Conservation (phyloP, 768 basidiomycete species). For the Hygrophoropsis aurantiaca region DNA sequence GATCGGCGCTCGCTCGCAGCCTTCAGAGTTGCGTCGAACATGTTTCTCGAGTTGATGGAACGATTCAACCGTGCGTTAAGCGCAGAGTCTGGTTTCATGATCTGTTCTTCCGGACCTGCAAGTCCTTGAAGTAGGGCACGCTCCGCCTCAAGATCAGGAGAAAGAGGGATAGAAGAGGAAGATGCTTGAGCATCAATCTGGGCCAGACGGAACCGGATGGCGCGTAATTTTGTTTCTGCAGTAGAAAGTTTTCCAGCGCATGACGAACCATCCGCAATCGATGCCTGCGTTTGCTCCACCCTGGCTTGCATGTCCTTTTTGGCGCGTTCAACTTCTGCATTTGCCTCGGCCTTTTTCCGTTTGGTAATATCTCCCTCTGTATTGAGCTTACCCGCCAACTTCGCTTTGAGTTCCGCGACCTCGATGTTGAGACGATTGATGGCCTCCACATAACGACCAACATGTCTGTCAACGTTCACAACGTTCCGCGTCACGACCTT, state of each 20-base stretch:
- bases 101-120: conserved; percentile 69
- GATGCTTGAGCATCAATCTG: conserved; percentile 49
- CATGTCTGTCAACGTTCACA: conserved; percentile 92
- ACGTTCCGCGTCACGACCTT: conserved; percentile 95
- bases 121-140: conserved; percentile 65
- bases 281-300: conserved; percentile 66
- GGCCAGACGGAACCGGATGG: conserved; percentile 60
- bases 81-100: conserved; percentile 55
- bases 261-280: conserved; percentile 73
- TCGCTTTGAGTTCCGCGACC: conserved; percentile 83
- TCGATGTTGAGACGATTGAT: conserved; percentile 86
- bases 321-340: conserved; percentile 70
- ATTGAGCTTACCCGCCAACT: conserved; percentile 69
- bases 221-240: conserved; percentile 65
- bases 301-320: conserved; percentile 71
- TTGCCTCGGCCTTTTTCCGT: conserved; percentile 71
- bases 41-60: conserved; percentile 71
- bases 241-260: conserved; percentile 71
- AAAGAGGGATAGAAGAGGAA: conserved; percentile 37
- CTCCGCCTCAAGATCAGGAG: conserved; percentile 71
- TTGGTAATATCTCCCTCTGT: conserved; percentile 62
- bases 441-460: conserved; percentile 92
- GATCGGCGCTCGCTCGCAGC: conserved; percentile 78
- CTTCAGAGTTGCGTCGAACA: conserved; percentile 86
- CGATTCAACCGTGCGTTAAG: conserved; percentile 60